Evolutionary conservation across 192 early-diverging fungal species (phyloP).

Genomic region (Backusella australiensis): DNA sequence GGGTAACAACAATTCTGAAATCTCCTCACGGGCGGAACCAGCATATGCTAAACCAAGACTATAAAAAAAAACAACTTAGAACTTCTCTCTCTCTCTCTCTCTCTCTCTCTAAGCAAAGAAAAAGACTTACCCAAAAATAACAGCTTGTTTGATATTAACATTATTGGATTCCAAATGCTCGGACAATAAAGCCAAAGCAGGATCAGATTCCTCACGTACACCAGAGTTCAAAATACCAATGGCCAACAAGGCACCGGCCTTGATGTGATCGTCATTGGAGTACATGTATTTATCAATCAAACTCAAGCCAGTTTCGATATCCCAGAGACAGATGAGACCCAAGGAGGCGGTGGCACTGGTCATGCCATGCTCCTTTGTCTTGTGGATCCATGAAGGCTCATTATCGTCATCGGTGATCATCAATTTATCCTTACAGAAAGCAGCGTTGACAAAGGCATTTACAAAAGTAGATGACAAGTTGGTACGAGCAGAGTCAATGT

Average conservation of each 20-base stretch:
- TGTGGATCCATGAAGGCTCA: constrained; percentile 84
- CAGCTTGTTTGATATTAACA: constrained; percentile 65
- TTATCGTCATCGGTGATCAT: constrained; percentile 69
- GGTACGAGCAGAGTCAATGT: constrained; percentile 91
- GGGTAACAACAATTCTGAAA: constrained; percentile 79
- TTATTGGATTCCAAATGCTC: constrained; percentile 74
- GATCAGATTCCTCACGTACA: constrained; percentile 88
- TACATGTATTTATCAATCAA: constrained; percentile 96
- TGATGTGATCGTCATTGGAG: constrained; percentile 84
- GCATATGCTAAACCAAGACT: constrained; percentile 95
- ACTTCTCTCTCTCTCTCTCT: neutral
- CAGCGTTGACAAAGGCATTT: constrained; percentile 98
- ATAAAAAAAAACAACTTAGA: neutral
- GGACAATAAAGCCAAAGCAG: constrained; percentile 84
- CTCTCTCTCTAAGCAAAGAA: neutral
- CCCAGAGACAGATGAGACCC: constrained; percentile 93
- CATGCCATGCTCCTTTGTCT: constrained; percentile 98
- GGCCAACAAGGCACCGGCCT: constrained; percentile 90
- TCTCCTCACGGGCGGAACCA: constrained; percentile 82
- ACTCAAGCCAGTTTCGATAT: constrained; percentile 85
- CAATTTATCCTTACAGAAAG: constrained; percentile 93
- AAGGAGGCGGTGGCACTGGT: constrained; percentile 93
- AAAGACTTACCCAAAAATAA: constrained; percentile 70
- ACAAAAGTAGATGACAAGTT: constrained; percentile 98
- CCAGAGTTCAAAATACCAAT: constrained; percentile 92